These are phyloP conservation scores for Corchorus capsularis DNA, from an alignment of 345 rosid species.

Conservation along the genomic window DNA sequence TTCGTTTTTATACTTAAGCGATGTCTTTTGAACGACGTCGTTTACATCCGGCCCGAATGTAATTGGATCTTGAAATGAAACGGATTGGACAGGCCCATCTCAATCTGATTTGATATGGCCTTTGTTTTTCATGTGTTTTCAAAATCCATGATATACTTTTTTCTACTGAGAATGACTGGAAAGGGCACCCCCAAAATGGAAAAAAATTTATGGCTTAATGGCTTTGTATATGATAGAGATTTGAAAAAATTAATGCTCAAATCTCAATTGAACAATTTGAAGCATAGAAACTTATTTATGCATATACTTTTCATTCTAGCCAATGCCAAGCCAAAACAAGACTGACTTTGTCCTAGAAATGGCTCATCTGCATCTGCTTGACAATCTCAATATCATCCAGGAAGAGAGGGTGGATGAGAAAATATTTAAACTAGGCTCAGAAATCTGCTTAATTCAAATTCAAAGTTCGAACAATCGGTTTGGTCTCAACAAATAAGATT, in stretches of 20 bases:
- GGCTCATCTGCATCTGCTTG: not conserved
- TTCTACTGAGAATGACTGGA: too few species aligned
- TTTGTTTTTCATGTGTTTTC: not conserved
- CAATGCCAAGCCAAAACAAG: too few species aligned
- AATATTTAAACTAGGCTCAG: too few species aligned
- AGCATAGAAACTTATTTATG: too few species aligned
- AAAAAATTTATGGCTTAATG: too few species aligned
- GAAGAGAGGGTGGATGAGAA: not conserved
- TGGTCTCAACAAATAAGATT: not conserved
- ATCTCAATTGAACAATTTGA: too few species aligned
- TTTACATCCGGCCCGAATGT: too few species aligned
- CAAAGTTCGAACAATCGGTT: not conserved
- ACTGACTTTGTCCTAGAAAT: not conserved
- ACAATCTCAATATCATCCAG: not conserved
- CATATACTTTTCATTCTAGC: too few species aligned
- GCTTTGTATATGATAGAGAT: too few species aligned
- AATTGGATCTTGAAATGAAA: not conserved
- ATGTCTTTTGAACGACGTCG: not conserved
- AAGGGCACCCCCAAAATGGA: too few species aligned
- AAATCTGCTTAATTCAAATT: too few species aligned
- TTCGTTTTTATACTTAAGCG: not conserved
- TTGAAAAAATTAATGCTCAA: too few species aligned
- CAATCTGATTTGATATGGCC: not conserved
- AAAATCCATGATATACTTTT: not conserved
- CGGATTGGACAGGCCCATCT: not conserved